Evolutionary conservation across 1,139 yeast genomes (phyloP), one percentile per base, ranked within the genome.

Genomic region (Yamadazyma atmosphaerica): DNA sequence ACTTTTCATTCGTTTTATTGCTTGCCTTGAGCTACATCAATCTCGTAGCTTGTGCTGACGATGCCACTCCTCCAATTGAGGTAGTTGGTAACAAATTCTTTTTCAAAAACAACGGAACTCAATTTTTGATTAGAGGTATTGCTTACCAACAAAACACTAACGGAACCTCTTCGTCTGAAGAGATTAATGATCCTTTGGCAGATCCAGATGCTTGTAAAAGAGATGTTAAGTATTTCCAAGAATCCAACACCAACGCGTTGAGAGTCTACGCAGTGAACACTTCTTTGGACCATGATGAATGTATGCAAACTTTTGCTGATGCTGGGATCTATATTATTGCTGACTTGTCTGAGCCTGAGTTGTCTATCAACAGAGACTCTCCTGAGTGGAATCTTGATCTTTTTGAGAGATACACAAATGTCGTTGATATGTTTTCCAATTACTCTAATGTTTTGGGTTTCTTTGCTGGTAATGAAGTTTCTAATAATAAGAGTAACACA

Each of bases 391-490:
- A 78, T 56, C 65, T 77, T 23, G 74, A 70, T 34, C 85, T 87
- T 58, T 68, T 85, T 56, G 65, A 77, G 36, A 83, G 92, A 57
- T 87, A 88, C 44, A 87, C 90, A 61, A 77, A 75, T 41, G 83
- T 89, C 47, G 83, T 89, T 49, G 96, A 90, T 56, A 84, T 83
- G 41, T 86, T 90, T 67, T 80, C 83, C 54, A 74, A 80, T 52
- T 90, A 86, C 65, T 82, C 95, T 41, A 90, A 90, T 58, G 74
- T 87, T 11, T 66, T 89, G 45, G 98, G 96, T n/a, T 88, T 88
- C 70, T 83, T 90, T 58, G 81, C 95, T 33, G 97, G 97, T 55
- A 90, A 90, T 60, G 97, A 90, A 69, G 85, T 90, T 43, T 83
- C 92, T 55, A 70, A 69, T 51, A 60, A 60, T 39, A 55, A 52